Conservation (phyloP, 345 rosid genomes). For the Murraya koenigii region DNA sequence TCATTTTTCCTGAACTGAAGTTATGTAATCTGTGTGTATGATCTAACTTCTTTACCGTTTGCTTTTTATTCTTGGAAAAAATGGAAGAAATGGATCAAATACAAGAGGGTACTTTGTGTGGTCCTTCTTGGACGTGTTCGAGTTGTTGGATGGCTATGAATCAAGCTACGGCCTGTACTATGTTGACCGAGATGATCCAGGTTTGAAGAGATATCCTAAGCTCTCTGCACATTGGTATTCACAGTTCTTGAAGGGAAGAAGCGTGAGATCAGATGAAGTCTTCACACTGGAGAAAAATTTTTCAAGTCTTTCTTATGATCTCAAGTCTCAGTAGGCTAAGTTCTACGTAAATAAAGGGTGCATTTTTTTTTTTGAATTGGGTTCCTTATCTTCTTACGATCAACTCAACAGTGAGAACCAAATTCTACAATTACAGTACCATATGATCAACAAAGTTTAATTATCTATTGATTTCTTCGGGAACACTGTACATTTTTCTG, state of each 20-base stretch:
- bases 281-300: background rate
- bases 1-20: background rate
- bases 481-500: no score
- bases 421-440: background rate
- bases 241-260: conserved; percentile 38
- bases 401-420: background rate
- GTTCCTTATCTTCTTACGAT: background rate
- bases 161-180: conserved; percentile 37
- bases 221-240: conserved; percentile 54
- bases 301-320: background rate
- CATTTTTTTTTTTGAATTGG: background rate
- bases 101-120: conserved; percentile 50
- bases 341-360: background rate
- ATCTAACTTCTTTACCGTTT: background rate
- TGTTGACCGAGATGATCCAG: conserved; percentile 46
- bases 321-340: background rate
- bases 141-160: conserved; percentile 35
- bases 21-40: background rate
- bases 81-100: conserved; percentile 44
- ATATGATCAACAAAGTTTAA: background rate
- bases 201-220: conserved; percentile 42
- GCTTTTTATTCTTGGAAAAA: background rate
- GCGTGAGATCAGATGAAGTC: background rate
- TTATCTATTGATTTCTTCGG: background rate
- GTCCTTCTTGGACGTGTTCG: conserved; percentile 45